Evolutionary conservation across 2,329 filamentous ascomycete species (phyloP), one percentile per base, ranked within the genome.

Genomic region (Xylaria sp.): DNA sequence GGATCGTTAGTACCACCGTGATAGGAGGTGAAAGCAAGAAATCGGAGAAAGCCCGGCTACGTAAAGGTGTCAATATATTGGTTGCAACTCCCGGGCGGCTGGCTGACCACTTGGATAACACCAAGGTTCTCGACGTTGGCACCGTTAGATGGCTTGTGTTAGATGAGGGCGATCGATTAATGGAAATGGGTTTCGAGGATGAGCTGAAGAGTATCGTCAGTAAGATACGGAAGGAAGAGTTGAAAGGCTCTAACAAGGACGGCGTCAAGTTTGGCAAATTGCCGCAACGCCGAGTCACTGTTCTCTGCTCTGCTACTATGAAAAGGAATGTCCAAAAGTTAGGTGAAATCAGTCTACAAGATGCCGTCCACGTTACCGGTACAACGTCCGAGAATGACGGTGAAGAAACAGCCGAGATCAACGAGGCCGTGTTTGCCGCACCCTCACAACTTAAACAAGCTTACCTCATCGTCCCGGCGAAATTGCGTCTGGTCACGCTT

Each of bases 111-210:
- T 82, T 99, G 56, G 91, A 97, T 74, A 93, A 98, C 77, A 99
- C 96, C 0, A 90, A 97, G 79, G 93, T 91, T 0, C 84, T 99
- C 61, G 93, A 96, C 71, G 89, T 98, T 48, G 92, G 92, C 75
- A 94, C 91, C 24, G 95, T 98, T 4, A 87, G 95, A 68, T 99
- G 96, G 96, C 83, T 99, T 27, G 90, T 99, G 1, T 86, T 99
- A 5, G 96, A 99, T 75, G 96, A 99, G 81, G 96, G 96, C 34
- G 96, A 99, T 84, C 88, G 96, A n/a, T 84, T 99, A 78, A 98
- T 99, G 95, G 96, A 99, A 77, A 86, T 98, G 76, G 96, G 96
- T 0, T 99, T 99, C 74, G 96, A 98, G 80, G 90, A 98, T 62
- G 95, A 98, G 76, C 88, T 99, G 68, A 92, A 93, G 77, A 92